phyloP scores from a whole-genome alignment of 805 yeast species.

The Yamadazyma endophytica region DNA sequence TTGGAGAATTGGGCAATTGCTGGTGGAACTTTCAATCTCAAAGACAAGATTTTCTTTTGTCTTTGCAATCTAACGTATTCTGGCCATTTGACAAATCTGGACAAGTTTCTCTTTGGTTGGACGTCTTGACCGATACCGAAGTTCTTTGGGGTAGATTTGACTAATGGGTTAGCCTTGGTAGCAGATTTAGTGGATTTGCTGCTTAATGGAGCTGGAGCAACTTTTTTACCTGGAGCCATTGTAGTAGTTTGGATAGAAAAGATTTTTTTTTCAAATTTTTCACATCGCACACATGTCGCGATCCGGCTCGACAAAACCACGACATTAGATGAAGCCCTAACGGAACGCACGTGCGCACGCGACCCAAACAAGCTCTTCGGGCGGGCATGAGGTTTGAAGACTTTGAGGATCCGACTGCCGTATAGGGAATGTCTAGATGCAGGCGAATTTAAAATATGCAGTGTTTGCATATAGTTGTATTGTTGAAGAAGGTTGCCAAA shows the following conservation, averaged over 20 bases:
- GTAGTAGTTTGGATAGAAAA: neutral
- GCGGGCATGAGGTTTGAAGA: too few relatives aligned
- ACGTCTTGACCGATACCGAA: slow-evolving; percentile 95
- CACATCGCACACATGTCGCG: too few relatives aligned
- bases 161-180: slow-evolving; percentile 69
- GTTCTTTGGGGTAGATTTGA: slow-evolving; percentile 86
- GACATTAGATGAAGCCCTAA: too few relatives aligned
- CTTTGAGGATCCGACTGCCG: too few relatives aligned
- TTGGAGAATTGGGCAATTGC: slow-evolving; percentile 95
- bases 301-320: too few relatives aligned
- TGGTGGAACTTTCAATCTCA: slow-evolving; percentile 99
- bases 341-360: too few relatives aligned
- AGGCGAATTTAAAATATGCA: too few relatives aligned
- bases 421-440: too few relatives aligned
- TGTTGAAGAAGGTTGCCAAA: too few relatives aligned
- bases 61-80: slow-evolving; percentile 97
- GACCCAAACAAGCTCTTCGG: too few relatives aligned
- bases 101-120: slow-evolving; percentile 94
- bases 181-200: slow-evolving; percentile 27
- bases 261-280: too few relatives aligned
- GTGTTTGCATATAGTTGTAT: too few relatives aligned
- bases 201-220: slow-evolving; percentile 46
- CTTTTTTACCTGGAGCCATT: slow-evolving; percentile 28
- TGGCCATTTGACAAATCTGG: slow-evolving; percentile 99
- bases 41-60: slow-evolving; percentile 92